Conservation (phyloP, 352 stramenopile genomes). For the Pythium aquatile region DNA sequence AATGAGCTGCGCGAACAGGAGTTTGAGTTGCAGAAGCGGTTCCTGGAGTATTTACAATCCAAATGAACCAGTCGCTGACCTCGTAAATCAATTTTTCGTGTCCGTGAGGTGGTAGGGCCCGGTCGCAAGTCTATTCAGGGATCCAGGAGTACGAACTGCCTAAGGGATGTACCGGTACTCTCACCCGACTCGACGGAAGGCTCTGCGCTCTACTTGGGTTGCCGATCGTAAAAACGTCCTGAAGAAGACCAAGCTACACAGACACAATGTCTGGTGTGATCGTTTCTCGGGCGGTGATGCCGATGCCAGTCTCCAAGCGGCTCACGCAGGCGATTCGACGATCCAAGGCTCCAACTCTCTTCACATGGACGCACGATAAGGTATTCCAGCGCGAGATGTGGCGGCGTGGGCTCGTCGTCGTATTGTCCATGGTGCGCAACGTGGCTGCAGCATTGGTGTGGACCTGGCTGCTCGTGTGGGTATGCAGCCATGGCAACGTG, state of each 20-base stretch:
- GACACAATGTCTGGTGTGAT: background rate
- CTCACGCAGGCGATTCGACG: background rate
- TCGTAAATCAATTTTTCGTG: background rate
- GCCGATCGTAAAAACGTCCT: no score
- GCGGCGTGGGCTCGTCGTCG: slow-evolving; percentile 1
- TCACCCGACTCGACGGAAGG: background rate
- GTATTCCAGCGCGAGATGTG: background rate
- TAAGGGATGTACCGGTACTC: background rate
- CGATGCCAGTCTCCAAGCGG: background rate
- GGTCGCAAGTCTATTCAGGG: background rate
- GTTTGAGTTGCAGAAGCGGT: slow-evolving; percentile 79
- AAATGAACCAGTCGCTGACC: slow-evolving; percentile 35
- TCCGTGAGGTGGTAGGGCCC: no score
- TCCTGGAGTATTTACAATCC: slow-evolving; percentile 80
- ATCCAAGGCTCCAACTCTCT: background rate
- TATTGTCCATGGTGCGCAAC: slow-evolving; percentile 2
- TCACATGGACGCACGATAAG: background rate
- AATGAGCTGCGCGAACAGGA: slow-evolving; percentile 76
- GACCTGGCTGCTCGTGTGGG: slow-evolving; percentile 11
- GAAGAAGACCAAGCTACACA: background rate
- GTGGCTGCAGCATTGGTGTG: background rate
- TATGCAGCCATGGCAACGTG: slow-evolving; percentile 30
- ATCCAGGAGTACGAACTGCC: background rate
- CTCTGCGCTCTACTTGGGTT: no score
- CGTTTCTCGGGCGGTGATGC: background rate